Evolutionary conservation across 2,329 filamentous ascomycete species (phyloP).

Genomic region (Colletotrichum karsti): DNA sequence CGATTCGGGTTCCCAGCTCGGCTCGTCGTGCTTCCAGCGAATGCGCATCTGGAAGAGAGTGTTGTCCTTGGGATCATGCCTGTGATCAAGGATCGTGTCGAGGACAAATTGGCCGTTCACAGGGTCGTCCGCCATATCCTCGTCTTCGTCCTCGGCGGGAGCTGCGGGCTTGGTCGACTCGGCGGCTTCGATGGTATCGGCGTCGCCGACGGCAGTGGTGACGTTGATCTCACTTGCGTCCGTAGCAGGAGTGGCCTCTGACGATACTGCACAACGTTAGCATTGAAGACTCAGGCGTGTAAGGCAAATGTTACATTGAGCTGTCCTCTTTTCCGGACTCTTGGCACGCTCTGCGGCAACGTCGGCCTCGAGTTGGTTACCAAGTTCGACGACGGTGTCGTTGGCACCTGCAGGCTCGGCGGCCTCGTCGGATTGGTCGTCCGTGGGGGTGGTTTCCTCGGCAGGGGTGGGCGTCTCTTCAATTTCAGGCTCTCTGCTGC

Average conservation of each 20-base stretch:
- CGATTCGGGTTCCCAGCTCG: slow-evolving; percentile 42
- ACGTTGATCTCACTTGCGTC: slow-evolving; percentile 16
- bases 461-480: background rate
- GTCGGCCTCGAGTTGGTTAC: slow-evolving; percentile 8
- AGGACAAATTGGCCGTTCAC: slow-evolving; percentile 13
- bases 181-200: slow-evolving; percentile 10
- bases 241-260: background rate
- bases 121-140: background rate
- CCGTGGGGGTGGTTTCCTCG: background rate
- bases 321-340: slow-evolving; percentile 6
- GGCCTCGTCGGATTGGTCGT: background rate
- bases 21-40: slow-evolving; percentile 38
- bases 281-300: no score
- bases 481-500: slow-evolving; percentile 12
- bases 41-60: slow-evolving; percentile 40
- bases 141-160: background rate
- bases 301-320: background rate
- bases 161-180: background rate
- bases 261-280: background rate
- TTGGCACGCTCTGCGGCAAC: slow-evolving; percentile 1
- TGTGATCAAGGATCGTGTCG: slow-evolving; percentile 19
- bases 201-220: background rate
- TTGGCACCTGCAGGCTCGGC: background rate
- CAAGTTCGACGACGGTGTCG: slow-evolving; percentile 6
- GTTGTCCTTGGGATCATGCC: slow-evolving; percentile 20